Evolutionary conservation across 257 asterid genomes (phyloP).

Genomic region (Prunella vulgaris): DNA sequence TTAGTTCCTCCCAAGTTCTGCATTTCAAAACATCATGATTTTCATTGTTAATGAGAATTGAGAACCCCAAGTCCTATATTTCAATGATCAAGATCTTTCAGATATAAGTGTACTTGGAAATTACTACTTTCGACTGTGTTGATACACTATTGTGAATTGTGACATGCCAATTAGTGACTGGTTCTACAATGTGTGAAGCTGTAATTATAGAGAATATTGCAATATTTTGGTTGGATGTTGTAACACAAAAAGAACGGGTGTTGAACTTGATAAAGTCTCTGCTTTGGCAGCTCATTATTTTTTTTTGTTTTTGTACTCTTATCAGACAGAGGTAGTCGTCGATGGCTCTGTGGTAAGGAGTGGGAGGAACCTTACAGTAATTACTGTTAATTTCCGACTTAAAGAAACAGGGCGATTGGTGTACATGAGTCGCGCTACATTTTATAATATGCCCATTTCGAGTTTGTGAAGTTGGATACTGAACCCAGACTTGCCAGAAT

Average conservation of each 20-base stretch:
- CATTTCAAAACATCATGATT: background rate
- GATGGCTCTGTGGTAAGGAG: conserved; percentile 67
- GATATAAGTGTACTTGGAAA: background rate
- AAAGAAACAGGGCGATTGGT: conserved; percentile 53
- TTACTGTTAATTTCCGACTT: conserved; percentile 53
- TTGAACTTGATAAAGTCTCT: background rate
- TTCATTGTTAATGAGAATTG: background rate
- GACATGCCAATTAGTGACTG: background rate
- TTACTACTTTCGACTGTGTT: background rate
- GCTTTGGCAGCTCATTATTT: background rate
- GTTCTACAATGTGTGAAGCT: no score
- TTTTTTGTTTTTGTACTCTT: background rate
- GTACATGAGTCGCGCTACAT: conserved; percentile 61
- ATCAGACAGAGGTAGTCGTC: conserved; percentile 48
- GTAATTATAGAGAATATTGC: no score
- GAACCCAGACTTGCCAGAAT: background rate
- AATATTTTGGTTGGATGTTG: background rate
- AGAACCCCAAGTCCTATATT: background rate
- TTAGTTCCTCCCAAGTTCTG: background rate
- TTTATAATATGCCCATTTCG: conserved; percentile 61
- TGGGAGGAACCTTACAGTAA: conserved; percentile 75
- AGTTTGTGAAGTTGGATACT: conserved; percentile 40
- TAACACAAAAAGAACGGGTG: background rate
- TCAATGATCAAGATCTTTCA: background rate
- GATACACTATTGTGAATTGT: background rate